Evolutionary conservation across 805 yeast genomes (phyloP), one percentile per base, ranked within the genome.

Genomic region (Yamadazyma laniorum): DNA sequence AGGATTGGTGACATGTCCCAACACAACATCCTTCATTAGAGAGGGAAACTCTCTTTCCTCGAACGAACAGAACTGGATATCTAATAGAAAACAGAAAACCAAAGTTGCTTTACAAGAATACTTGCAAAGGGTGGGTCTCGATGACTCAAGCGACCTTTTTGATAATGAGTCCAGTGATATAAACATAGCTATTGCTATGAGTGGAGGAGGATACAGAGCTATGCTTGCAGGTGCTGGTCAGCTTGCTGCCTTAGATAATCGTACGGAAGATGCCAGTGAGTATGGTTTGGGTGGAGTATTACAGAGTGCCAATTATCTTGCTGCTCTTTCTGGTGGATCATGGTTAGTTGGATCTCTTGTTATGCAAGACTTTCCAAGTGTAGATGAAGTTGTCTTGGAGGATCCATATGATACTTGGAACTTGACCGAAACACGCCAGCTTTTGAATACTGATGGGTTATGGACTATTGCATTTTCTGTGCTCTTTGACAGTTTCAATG

Each of bases 311-410:
- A 75, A 85, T 9, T 88, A 89, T 53, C 58, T 88, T 4, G 64
- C 86, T 4, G 95, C 91, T 6, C 72, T 87, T 25, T 81, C 90
- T 12, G 96, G 96, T 22, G 95, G 95, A 18, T 74, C 85, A 11
- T 87, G 95, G 95, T 65, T 85, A 34, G 67, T 86, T 18, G 82
- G 86, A 1, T 74, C 90, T 7, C 59, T 87, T 21, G 78, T 75
- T 0, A 67, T 74, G 53, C 85, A 87, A 56, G 79, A 81, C 53
- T 88, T 84, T 80, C 77, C 89, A 7, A 67, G 84, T 9, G 77
- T 86, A 17, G 81, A 80, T 47, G 78, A 68, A 2, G 75, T 86
- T 17, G 65, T 65, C 3, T 42, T 59, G 28, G 58, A 61, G 15
- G 45, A 63, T 35, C 53, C 56, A 3, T 31, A 57, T 34, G 61